A percentile compares a stretch with the other conserved stretches of the same genome.
Evolutionary conservation across 1,139 yeast genomes (phyloP).

Genomic region (Candida anutae): DNA sequence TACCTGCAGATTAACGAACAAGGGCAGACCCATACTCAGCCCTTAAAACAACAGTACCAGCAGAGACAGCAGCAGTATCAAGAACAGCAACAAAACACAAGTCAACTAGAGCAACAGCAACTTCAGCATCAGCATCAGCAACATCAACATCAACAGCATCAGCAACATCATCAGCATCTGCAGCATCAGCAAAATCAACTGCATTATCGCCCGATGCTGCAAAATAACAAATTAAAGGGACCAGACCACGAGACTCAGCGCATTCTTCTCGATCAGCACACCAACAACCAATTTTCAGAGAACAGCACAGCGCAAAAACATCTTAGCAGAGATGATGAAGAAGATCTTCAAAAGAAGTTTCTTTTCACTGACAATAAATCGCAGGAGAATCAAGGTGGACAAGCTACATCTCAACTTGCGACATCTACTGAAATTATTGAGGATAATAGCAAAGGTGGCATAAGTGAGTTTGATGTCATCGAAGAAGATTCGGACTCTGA

Average conservation of each 20-base stretch:
- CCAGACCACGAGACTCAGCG: too few species aligned
- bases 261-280: too few species aligned
- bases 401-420: slow-evolving; percentile 1
- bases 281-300: too few species aligned
- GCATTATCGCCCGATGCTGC: too few species aligned
- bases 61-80: slow-evolving; percentile 4
- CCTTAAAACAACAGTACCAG: slow-evolving; percentile 7
- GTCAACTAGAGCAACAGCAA: slow-evolving; percentile 2
- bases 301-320: neutral
- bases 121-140: slow-evolving; percentile 1
- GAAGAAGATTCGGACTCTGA: slow-evolving; percentile 30
- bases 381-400: neutral
- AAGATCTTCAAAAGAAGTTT: too few species aligned
- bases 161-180: too few species aligned
- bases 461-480: slow-evolving; percentile 7
- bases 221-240: too few species aligned
- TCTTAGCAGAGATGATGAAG: too few species aligned
- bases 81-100: slow-evolving; percentile 1
- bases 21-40: slow-evolving; percentile 7
- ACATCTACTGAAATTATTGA: slow-evolving; percentile 18
- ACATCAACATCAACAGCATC: too few species aligned
- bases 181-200: too few species aligned
- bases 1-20: slow-evolving; percentile 3
- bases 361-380: too few species aligned
- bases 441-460: slow-evolving; percentile 14